Evolutionary conservation across 179 eudicot species (phyloP).

Genomic region (Silene coronaria): DNA sequence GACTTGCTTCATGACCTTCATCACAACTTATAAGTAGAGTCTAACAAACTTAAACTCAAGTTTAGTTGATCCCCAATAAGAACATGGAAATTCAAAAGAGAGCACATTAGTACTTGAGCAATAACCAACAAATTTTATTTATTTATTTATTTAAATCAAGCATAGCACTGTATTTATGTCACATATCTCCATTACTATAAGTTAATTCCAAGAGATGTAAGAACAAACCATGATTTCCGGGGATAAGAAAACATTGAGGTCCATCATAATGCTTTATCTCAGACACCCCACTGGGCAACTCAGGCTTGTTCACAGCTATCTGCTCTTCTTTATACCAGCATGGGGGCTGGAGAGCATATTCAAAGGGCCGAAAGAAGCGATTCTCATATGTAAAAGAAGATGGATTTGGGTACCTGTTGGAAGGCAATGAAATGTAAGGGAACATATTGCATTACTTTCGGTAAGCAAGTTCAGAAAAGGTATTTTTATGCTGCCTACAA

Average conservation of each 20-base stretch:
- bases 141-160: background rate
- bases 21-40: background rate
- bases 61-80: too few relatives aligned
- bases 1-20: background rate
- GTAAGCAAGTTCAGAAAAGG: background rate
- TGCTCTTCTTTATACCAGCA: conserved; percentile 79
- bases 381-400: conserved; percentile 76
- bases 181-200: background rate
- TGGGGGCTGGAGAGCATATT: conserved; percentile 93
- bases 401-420: conserved; percentile 86
- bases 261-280: conserved; percentile 73
- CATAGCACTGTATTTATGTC: background rate
- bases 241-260: conserved; percentile 93
- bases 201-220: conserved; percentile 5
- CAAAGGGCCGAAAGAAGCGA: conserved; percentile 88
- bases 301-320: conserved; percentile 91
- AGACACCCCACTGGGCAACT: conserved; percentile 74
- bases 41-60: background rate
- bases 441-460: background rate
- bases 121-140: background rate
- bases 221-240: conserved; percentile 94
- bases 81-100: background rate
- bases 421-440: conserved; percentile 11
- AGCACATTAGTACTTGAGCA: background rate
- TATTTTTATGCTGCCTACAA: background rate